Base-by-base conservation (phyloP, 2,329 filamentous ascomycete species). In the Hymenoscyphus scutula region DNA sequence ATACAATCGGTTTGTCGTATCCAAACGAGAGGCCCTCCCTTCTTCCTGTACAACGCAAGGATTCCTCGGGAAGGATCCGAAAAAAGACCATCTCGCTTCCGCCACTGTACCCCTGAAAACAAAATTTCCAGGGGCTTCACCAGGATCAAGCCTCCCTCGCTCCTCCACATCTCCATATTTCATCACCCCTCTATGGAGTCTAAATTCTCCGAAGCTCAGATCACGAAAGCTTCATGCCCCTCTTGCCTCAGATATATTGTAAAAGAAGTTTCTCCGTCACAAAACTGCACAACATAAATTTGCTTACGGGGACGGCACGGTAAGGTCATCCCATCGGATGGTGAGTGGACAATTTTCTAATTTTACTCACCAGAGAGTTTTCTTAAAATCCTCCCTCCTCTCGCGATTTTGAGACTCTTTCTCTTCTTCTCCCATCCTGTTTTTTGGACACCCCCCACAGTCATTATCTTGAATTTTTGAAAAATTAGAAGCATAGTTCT, bases 401-500 rank as follows among this genome's bases (percentile, higher is more conserved):
- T 13, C 15, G 10, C 19, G 17, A 7, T 10, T 23, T 10, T n/a
- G 7, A 8, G 3, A 19, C 19, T 7, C 10, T 7, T 1, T 45
- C n/a, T 7, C 2, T 5, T 19, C 23, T 11, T 48, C 23, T 25
- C 5, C 41, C 19, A 48, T 48, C 41, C 41, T 23, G n/a, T 19
- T 48, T 23, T 48, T 48, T 48, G 41, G 41, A 48, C 7, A 23
- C n/a, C 32, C 4, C n/a, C n/a, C n/a, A 48, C 41, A 11, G 41
- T 48, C 41, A 23, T 25, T 48, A 48, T 48, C 41, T 48, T 23
- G 8, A 19, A 25, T 48, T 25, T 23, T 48, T 11, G 5, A 17
- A 11, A 48, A 25, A 48, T 23, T 4, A 65, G 67, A 69, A 68
- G 67, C 65, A 57, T 62, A 65, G 68, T n/a, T 64, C 67, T 71